These are phyloP conservation scores for Clitoria ternatea DNA, from an alignment of 306 rosid genomes.

Conservation along the genomic window DNA sequence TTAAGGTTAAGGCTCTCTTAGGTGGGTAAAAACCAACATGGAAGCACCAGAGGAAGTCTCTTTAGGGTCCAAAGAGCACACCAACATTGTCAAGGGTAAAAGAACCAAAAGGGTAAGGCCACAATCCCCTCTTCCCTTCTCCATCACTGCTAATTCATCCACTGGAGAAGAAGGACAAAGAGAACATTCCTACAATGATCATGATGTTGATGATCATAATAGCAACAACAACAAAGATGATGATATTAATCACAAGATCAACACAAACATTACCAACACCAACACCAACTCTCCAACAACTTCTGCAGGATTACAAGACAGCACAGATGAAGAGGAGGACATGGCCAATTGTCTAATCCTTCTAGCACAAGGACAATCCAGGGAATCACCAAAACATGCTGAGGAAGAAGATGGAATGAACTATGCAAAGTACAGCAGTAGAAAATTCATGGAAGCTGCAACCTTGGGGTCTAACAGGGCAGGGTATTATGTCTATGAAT, in stretches of 20 bases:
- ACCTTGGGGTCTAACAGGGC: slow-evolving; percentile 27
- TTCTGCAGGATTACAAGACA: slow-evolving; percentile 32
- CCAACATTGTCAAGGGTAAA: slow-evolving; percentile 64
- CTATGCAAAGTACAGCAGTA: slow-evolving; percentile 42
- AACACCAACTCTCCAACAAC: slow-evolving; percentile 34
- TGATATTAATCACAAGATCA: background rate
- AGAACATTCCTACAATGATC: slow-evolving; percentile 7
- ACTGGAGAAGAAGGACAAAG: slow-evolving; percentile 29
- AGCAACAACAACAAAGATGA: background rate
- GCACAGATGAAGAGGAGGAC: slow-evolving; percentile 71
- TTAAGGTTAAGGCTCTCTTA: background rate
- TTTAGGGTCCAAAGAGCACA: slow-evolving; percentile 44
- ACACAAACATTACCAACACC: background rate
- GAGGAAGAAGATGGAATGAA: slow-evolving; percentile 24
- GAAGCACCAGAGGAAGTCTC: slow-evolving; percentile 53
- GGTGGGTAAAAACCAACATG: slow-evolving; percentile 46
- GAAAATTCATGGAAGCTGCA: slow-evolving; percentile 55
- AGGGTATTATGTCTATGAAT: slow-evolving; percentile 61
- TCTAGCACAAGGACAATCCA: slow-evolving; percentile 68
- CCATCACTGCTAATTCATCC: slow-evolving; percentile 40
- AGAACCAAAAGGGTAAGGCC: slow-evolving; percentile 88
- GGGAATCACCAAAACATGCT: slow-evolving; percentile 22
- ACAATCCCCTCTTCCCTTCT: slow-evolving; percentile 79
- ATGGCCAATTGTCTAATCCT: slow-evolving; percentile 90
- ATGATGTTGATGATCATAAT: background rate